Evolutionary conservation across 169 alveolate species (phyloP), one percentile per base, ranked within the genome.

Genomic region (Plasmodium billcollinsi): DNA sequence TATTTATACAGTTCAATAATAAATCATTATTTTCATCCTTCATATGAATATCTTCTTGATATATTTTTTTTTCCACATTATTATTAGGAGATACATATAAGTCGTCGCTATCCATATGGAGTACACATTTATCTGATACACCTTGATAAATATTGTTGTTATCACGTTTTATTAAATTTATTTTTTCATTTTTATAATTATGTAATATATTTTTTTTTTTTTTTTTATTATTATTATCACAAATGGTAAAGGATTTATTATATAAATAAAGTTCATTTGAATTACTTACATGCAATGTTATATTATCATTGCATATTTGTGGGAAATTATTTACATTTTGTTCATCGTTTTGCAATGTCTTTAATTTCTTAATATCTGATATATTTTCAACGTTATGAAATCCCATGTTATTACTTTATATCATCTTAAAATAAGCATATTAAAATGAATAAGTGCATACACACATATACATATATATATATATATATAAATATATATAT

Each of bases 381-480:
- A 49, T 24, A 21, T 11, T 71, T 47, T 71, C 52, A 49, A 18
- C 21, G 20, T 71, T 50, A 52, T 71, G n/a, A 21, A 71, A 49
- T 24, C 54, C 80, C 80, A 71, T 71, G 43, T 47, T 71, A 71
- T 47, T n/a, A 56, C 2, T 71, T 71, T 71, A 71, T 71, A 49
- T 71, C 80, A 71, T 71, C 47, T 52, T 21, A 56, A 39, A 39
- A 39, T 39, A 39, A 39, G 9, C 7, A 39, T 39, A 39, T 39
- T 39, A 39, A 39, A 39, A 39, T 5, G 47, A 39, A 39, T 6
- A 5, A 39, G 47, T 33, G 24, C 52, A 67, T 15, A 67, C 58
- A 67, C 61, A 33, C 15, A 29, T 50, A 67, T 14, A 67, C 1
- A n/a, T 39, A 39, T 5, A 39, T 39, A 39, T 39, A 39, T 39